A percentile compares a stretch with the other conserved stretches of the same genome.
These are phyloP conservation scores for Ustilaginoidea virens DNA, from an alignment of 2,329 filamentous ascomycete genomes.

Conservation along the genomic window DNA sequence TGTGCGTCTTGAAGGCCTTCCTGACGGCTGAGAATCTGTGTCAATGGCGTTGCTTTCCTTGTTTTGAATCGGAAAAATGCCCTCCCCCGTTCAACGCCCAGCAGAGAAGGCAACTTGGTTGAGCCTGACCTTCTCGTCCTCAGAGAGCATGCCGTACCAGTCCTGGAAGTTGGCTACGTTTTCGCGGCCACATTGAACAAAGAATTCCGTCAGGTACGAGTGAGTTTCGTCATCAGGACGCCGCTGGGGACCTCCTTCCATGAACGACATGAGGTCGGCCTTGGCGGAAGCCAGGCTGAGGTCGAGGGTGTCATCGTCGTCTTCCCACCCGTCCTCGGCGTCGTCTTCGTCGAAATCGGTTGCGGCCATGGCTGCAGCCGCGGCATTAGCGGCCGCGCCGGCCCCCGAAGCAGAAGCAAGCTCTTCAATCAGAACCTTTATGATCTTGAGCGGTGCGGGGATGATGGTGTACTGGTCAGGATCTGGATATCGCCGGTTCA, in stretches of 20 bases:
- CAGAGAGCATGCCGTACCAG: slow-evolving; percentile 40
- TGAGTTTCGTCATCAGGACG: slow-evolving; percentile 84
- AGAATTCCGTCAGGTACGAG: slow-evolving; percentile 70
- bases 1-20: too few species aligned
- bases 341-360: slow-evolving; percentile 45
- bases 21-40: too few species aligned
- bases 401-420: slow-evolving; percentile 63
- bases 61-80: too few species aligned
- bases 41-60: too few species aligned
- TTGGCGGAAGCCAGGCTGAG: slow-evolving; percentile 55
- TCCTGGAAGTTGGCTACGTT: slow-evolving; percentile 39
- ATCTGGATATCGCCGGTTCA: slow-evolving; percentile 27
- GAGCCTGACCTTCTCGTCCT: slow-evolving; percentile 40
- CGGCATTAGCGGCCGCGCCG: slow-evolving; percentile 43
- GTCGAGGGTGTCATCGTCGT: slow-evolving; percentile 62
- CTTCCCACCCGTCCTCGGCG: slow-evolving; percentile 80
- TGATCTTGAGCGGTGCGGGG: slow-evolving; percentile 79
- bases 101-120: slow-evolving; percentile 28
- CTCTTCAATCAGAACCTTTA: slow-evolving; percentile 92
- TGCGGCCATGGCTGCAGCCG: slow-evolving; percentile 47
- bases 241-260: slow-evolving; percentile 42
- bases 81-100: neutral
- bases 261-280: slow-evolving; percentile 66
- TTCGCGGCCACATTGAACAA: slow-evolving; percentile 43
- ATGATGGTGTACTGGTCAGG: slow-evolving; percentile 84